Conservation (phyloP, 2,329 filamentous ascomycete genomes). For the Aspergillus pseudotamarii region DNA sequence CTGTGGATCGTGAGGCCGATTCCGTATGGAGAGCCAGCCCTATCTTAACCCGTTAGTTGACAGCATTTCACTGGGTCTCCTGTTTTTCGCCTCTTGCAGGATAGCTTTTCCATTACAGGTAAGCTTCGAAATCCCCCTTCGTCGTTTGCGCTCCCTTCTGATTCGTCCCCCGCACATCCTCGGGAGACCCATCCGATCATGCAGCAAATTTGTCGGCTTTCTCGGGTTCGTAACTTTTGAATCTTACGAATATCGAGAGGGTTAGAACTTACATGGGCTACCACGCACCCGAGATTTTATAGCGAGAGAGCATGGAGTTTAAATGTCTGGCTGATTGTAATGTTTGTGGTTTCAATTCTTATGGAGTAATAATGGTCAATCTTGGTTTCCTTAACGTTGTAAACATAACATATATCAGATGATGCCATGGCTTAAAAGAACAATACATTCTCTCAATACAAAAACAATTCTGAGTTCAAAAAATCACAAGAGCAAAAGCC, state of each 20-base stretch:
- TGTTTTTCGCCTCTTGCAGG: background rate
- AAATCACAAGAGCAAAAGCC: background rate
- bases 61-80: background rate
- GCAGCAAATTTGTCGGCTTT: background rate
- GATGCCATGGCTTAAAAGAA: too few relatives aligned
- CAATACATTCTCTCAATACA: background rate
- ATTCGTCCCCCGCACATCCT: background rate
- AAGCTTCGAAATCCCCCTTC: background rate
- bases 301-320: too few relatives aligned
- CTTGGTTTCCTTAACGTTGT: too few relatives aligned
- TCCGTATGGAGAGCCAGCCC: too few relatives aligned
- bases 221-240: background rate
- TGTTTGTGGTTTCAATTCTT: too few relatives aligned
- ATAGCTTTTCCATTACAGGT: background rate
- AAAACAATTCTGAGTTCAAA: background rate
- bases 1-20: background rate
- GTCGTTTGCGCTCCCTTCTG: background rate
- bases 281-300: too few relatives aligned
- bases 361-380: too few relatives aligned
- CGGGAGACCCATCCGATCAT: background rate
- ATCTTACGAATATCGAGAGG: too few relatives aligned
- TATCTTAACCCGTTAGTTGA: background rate
- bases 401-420: too few relatives aligned
- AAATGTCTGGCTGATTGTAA: too few relatives aligned
- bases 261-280: too few relatives aligned